Evolutionary conservation across 345 rosid species (phyloP).

Genomic region (Syzygium oleosum): DNA sequence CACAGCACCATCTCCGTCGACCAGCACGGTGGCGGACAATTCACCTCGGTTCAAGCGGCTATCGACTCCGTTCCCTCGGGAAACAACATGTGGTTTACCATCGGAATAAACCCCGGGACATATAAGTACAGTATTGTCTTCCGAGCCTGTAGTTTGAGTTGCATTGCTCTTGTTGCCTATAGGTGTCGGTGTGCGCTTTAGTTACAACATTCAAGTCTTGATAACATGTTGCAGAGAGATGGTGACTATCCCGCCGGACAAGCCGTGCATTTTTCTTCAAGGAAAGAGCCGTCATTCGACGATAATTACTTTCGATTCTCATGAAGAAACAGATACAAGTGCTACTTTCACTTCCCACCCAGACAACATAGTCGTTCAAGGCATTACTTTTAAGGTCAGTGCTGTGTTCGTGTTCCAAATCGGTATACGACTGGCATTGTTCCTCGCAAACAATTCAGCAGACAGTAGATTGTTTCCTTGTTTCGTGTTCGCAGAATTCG

Average conservation of each 20-base stretch:
- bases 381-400: slow-evolving; percentile 40
- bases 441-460: background rate
- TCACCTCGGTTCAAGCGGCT: slow-evolving; percentile 5
- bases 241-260: slow-evolving; percentile 21
- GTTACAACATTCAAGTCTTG: background rate
- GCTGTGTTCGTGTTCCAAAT: background rate
- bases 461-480: background rate
- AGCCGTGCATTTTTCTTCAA: slow-evolving; percentile 33
- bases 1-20: background rate
- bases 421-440: background rate
- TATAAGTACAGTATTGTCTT: background rate
- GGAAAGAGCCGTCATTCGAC: slow-evolving; percentile 21
- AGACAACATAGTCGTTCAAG: slow-evolving; percentile 21
- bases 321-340: slow-evolving; percentile 21
- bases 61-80: slow-evolving; percentile 1
- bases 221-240: slow-evolving; percentile 21
- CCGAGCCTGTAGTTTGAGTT: background rate
- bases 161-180: background rate
- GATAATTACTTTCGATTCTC: slow-evolving; percentile 19
- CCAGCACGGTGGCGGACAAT: background rate
- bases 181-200: background rate
- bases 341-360: slow-evolving; percentile 35
- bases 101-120: background rate
- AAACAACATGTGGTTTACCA: slow-evolving; percentile 1
- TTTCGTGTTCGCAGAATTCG: slow-evolving; percentile 23